phyloP scores from a whole-genome alignment of 2,329 filamentous ascomycete genomes.

The Pseudopithomyces maydicus region DNA sequence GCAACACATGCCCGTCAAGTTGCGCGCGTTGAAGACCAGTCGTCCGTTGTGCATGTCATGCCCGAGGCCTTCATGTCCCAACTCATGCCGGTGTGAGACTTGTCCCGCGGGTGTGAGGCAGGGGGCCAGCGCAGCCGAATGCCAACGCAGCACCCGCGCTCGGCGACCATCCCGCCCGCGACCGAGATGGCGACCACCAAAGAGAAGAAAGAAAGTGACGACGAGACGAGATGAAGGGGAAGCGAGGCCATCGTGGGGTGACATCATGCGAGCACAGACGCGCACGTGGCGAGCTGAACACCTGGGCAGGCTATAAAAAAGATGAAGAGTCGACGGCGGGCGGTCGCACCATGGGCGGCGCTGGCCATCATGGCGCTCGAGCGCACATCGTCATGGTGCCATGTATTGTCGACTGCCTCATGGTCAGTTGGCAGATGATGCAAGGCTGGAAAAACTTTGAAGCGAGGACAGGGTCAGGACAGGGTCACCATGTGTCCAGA shows the following conservation, averaged over 20 bases:
- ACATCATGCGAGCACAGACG: conserved; percentile 27
- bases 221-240: not conserved
- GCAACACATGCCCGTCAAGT: conserved; percentile 5
- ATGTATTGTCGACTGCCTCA: not conserved
- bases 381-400: conserved; percentile 1
- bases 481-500: not conserved
- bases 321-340: conserved; percentile 13
- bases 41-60: conserved; percentile 5
- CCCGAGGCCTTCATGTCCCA: not conserved
- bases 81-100: not conserved
- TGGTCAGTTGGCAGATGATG: not conserved
- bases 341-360: conserved; percentile 24
- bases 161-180: conserved; percentile 11
- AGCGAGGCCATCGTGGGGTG: conserved; percentile 13
- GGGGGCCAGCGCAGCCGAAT: conserved; percentile 13
- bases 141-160: conserved; percentile 26
- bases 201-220: not conserved
- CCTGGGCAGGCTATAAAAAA: conserved; percentile 8
- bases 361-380: conserved; percentile 15
- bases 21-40: not conserved
- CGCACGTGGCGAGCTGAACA: conserved; percentile 10
- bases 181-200: not conserved
- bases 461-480: not conserved
- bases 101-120: conserved; percentile 10
- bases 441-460: too few species aligned